phyloP scores from a whole-genome alignment of 2,329 filamentous ascomycete genomes.

The Pseudopithomyces chartarum region DNA sequence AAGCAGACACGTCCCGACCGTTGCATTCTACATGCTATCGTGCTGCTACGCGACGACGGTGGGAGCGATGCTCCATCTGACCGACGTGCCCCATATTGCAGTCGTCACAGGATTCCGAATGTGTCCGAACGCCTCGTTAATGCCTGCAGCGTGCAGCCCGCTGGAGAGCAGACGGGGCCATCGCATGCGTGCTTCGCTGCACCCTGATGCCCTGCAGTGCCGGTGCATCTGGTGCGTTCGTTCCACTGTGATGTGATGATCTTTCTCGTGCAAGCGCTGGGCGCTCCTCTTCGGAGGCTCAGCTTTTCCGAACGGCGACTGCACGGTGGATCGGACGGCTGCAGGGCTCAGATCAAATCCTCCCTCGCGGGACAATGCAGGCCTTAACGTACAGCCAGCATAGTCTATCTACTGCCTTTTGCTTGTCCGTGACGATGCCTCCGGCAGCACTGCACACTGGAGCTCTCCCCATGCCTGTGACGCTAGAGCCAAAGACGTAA shows the following conservation, averaged over 20 bases:
- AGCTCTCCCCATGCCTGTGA: slow-evolving; percentile 17
- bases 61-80: background rate
- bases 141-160: background rate
- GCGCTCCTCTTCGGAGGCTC: slow-evolving; percentile 23
- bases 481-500: slow-evolving; percentile 42
- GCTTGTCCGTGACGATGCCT: no score
- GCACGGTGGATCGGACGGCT: slow-evolving; percentile 17
- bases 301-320: slow-evolving; percentile 38
- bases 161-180: background rate
- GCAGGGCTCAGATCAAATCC: slow-evolving; percentile 4
- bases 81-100: background rate
- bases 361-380: background rate
- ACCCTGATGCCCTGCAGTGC: background rate
- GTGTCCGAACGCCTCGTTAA: background rate
- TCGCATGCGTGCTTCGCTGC: background rate
- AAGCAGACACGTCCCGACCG: no score
- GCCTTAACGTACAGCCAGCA: slow-evolving; percentile 1
- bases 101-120: background rate
- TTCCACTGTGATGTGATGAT: no score
- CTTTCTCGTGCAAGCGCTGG: slow-evolving; percentile 21
- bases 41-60: no score
- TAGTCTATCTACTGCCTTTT: slow-evolving; percentile 18
- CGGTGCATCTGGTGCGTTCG: no score
- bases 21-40: no score
- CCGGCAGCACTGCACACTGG: slow-evolving; percentile 13